Evolutionary conservation across 2,329 filamentous ascomycete species (phyloP).

Genomic region (Trichoderma sp.): DNA sequence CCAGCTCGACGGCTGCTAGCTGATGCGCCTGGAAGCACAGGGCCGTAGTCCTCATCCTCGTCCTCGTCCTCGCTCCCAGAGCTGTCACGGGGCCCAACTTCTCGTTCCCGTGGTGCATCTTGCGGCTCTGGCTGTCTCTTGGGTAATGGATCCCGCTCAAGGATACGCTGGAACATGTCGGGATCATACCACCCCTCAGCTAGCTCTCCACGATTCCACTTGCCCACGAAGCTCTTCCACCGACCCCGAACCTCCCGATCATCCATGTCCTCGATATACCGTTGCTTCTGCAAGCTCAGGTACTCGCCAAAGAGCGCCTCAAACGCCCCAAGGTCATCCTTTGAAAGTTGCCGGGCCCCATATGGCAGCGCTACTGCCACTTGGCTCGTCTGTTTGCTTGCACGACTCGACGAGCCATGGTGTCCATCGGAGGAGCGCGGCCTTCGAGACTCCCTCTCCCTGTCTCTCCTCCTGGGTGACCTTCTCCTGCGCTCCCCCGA

Average conservation of each 20-base stretch:
- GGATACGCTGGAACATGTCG: conserved; percentile 53
- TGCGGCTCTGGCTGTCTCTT: neutral
- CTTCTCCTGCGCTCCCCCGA: conserved; percentile 21
- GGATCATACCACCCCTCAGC: conserved; percentile 94
- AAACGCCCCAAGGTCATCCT: conserved; percentile 65
- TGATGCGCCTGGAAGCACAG: conserved; percentile 30
- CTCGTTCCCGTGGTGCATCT: neutral
- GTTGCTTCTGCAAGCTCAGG: conserved; percentile 81
- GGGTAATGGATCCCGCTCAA: conserved; percentile 29
- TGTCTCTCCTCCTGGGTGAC: neutral
- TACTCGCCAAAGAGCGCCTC: conserved; percentile 77
- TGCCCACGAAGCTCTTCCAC: conserved; percentile 89
- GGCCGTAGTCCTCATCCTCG: conserved; percentile 52
- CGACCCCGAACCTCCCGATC: conserved; percentile 75
- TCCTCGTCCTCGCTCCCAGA: conserved; percentile 22
- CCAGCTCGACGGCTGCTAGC: conserved; percentile 37
- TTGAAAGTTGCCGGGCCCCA: conserved; percentile 63
- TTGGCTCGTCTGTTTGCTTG: neutral
- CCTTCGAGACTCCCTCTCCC: conserved; percentile 24
- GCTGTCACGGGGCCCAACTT: conserved; percentile 7
- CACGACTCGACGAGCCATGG: conserved; percentile 17
- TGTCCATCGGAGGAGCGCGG: conserved; percentile 29
- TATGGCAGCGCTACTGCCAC: conserved; percentile 54
- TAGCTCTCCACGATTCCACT: conserved; percentile 89
- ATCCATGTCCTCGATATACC: conserved; percentile 65